A percentile compares a stretch with the other conserved stretches of the same genome.
phyloP scores from a whole-genome alignment of 306 rosid genomes.

The Aeschynomene evenia region DNA sequence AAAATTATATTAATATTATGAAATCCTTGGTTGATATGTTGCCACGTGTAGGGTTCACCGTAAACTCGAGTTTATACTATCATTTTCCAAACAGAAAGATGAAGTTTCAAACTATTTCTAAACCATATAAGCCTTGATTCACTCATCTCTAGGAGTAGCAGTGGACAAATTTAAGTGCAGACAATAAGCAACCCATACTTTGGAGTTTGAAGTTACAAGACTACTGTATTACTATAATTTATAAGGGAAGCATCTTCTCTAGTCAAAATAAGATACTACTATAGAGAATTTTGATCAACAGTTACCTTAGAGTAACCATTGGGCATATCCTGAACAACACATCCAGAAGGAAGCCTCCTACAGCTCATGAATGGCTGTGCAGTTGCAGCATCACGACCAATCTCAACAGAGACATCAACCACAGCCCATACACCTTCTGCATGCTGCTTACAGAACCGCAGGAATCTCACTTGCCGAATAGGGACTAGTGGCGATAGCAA shows the following conservation, averaged over 20 bases:
- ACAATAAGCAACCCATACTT: constrained; percentile 40
- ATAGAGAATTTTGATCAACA: background rate
- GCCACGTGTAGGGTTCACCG: too few relatives aligned
- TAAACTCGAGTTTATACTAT: too few relatives aligned
- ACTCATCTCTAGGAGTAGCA: constrained; percentile 42
- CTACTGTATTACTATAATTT: constrained; percentile 30
- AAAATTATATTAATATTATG: too few relatives aligned
- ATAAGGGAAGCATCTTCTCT: constrained; percentile 48
- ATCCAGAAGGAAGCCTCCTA: constrained; percentile 94
- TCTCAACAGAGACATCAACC: constrained; percentile 82
- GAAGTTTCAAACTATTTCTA: constrained; percentile 18
- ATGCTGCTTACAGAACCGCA: constrained; percentile 91
- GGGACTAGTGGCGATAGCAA: constrained; percentile 84
- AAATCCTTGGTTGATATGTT: too few relatives aligned
- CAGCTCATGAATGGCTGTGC: constrained; percentile 47
- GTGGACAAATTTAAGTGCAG: constrained; percentile 42
- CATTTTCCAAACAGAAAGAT: too few relatives aligned
- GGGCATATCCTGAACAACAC: constrained; percentile 87
- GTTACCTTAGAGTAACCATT: constrained; percentile 86
- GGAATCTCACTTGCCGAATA: constrained; percentile 62
- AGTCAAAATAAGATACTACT: background rate
- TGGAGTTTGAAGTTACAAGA: constrained; percentile 32
- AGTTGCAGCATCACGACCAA: constrained; percentile 47
- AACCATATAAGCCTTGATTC: constrained; percentile 51
- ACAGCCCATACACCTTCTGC: constrained; percentile 89